phyloP scores from a whole-genome alignment of 495 filamentous ascomycete species.

The Penicillium daleae region DNA sequence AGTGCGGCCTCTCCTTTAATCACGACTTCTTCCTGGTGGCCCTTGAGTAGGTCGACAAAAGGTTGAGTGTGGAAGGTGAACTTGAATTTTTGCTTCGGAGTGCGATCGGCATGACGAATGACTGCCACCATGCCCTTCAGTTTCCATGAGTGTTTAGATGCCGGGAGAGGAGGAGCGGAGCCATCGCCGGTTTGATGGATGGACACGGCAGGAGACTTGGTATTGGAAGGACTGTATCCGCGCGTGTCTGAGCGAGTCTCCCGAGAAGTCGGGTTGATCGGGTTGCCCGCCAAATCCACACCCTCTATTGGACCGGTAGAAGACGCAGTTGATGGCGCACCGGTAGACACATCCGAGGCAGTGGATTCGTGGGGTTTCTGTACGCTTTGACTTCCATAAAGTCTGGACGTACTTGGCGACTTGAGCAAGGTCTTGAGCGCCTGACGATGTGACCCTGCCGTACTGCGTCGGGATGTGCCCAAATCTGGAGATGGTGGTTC shows the following conservation, averaged over 20 bases:
- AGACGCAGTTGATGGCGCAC: constrained; percentile 52
- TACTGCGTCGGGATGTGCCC: constrained; percentile 37
- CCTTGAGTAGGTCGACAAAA: constrained; percentile 90
- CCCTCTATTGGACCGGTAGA: constrained; percentile 55
- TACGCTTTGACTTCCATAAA: constrained; percentile 53
- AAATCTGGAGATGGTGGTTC: constrained; percentile 40
- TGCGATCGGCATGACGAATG: constrained; percentile 92
- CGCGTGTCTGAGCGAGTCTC: constrained; percentile 34
- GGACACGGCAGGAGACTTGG: constrained; percentile 38
- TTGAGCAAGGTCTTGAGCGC: constrained; percentile 61
- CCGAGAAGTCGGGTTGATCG: constrained; percentile 22
- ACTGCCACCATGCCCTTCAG: constrained; percentile 98
- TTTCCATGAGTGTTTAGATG: constrained; percentile 95
- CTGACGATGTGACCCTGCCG: constrained; percentile 44
- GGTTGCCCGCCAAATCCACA: constrained; percentile 27
- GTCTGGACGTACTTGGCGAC: constrained; percentile 66
- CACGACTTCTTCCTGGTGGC: constrained; percentile 94
- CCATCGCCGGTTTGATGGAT: constrained; percentile 35
- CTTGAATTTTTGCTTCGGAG: constrained; percentile 98
- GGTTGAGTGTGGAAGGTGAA: constrained; percentile 98
- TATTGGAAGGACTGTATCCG: constrained; percentile 33
- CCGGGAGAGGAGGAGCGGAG: constrained; percentile 67
- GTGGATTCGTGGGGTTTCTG: constrained; percentile 40
- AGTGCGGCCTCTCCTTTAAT: constrained; percentile 90
- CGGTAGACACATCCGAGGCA: constrained; percentile 47